Conservation (phyloP, 139 green algal species). For the Chlorella sp. region DNA sequence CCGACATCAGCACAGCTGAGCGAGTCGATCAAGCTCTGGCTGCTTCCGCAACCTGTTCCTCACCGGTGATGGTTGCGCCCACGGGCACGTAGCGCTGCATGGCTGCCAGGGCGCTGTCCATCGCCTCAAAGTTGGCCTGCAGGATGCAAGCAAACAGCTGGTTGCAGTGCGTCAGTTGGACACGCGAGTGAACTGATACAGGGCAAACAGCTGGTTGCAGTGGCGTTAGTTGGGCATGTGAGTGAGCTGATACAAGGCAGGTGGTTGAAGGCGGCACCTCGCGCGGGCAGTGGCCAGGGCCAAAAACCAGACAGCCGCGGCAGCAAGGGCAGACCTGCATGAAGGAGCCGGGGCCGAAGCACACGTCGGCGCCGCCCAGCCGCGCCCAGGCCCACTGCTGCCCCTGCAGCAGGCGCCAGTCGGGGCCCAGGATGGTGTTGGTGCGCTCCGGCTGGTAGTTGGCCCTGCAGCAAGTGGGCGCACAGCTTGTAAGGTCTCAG, state of each 20-base stretch:
- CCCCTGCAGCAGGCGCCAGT: conserved; percentile 55
- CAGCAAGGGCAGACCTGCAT: conserved; percentile 54
- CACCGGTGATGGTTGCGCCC: conserved; percentile 35
- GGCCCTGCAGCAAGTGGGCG: conserved; percentile 63
- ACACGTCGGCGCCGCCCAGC: conserved; percentile 65
- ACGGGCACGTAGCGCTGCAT: conserved; percentile 50
- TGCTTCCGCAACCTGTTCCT: too few relatives aligned
- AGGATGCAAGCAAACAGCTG: neutral
- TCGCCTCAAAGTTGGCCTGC: conserved; percentile 74
- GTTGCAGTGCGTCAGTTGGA: neutral
- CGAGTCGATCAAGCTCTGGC: too few relatives aligned
- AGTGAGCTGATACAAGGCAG: too few relatives aligned
- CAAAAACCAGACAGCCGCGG: too few relatives aligned
- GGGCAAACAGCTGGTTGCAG: neutral
- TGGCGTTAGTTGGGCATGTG: too few relatives aligned
- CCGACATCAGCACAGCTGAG: too few relatives aligned
- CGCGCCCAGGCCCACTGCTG: conserved; percentile 26
- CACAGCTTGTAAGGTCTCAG: too few relatives aligned
- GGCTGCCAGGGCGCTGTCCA: conserved; percentile 51
- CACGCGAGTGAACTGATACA: neutral
- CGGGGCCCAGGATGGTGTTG: conserved; percentile 62
- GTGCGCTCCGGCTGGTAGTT: conserved; percentile 66
- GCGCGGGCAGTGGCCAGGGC: too few relatives aligned
- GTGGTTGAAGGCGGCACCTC: too few relatives aligned
- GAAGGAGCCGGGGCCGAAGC: conserved; percentile 68